phyloP scores from a whole-genome alignment of 495 filamentous ascomycete genomes.

The Penicillium angulare region DNA sequence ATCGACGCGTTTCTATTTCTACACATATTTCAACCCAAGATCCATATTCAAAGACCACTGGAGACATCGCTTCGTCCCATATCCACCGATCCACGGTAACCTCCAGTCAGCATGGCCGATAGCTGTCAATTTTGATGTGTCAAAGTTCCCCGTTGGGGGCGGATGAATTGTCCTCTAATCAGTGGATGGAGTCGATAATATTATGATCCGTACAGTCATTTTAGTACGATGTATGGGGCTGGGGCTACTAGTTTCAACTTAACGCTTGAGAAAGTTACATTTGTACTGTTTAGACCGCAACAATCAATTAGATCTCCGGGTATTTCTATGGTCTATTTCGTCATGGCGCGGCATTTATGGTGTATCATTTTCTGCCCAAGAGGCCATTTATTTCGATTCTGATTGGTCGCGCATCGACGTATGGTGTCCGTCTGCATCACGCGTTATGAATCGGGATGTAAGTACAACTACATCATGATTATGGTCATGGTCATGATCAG shows the following conservation, averaged over 20 bases:
- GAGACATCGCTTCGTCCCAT: background rate
- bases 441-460: background rate
- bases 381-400: background rate
- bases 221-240: no score
- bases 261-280: background rate
- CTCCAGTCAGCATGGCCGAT: constrained; percentile 4
- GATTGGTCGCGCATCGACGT: background rate
- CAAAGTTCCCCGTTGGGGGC: background rate
- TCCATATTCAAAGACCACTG: no score
- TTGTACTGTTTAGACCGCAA: constrained; percentile 11
- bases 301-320: background rate
- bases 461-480: background rate
- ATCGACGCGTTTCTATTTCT: constrained; percentile 2
- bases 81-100: background rate
- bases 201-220: background rate
- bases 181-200: background rate
- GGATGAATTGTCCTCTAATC: background rate
- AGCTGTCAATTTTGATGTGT: constrained; percentile 18
- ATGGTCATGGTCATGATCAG: no score
- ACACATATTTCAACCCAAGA: constrained; percentile 2
- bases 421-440: background rate
- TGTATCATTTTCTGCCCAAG: constrained; percentile 8
- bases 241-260: no score
- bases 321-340: no score
- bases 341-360: constrained; percentile 1